Base-by-base conservation (phyloP, 1,284 basidiomycete genomes). In the Pseudozyma hubeiensis region DNA sequence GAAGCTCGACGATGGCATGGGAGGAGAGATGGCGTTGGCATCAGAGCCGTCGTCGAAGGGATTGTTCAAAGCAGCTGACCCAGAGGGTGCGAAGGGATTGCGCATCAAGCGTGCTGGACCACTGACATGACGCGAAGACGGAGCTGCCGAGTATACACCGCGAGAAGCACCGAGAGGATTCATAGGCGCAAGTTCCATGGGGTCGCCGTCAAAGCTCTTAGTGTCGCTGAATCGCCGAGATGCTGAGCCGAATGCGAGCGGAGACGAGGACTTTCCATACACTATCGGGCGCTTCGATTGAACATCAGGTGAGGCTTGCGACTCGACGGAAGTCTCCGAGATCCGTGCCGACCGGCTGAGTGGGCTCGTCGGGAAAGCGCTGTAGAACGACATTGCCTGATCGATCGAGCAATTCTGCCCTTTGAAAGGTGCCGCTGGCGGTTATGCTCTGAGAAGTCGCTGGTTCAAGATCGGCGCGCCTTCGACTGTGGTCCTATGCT, bases 361-460 rank as follows among this genome's bases (percentile, higher is more conserved):
- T 40, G 73, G 73, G 30, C 73, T 76, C 35, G 50, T 73, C 0
- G 73, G 73, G 24, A 73, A 68, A n/a, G 69, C 73, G 50, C 49
- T 69, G 48, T 64, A 64, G 49, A 69, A 69, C 5, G 67, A 50
- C 62, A 70, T 64, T 16, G 13, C 43, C 3, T 31, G 31, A 46
- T 50, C 17, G 5, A 19, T n/a, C 13, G 35, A 19, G 30, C 46
- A 17, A 37, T 37, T 14, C 35, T 37, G 35, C 24, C 24, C 24
- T 24, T 24, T 1, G 24, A 24, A 24, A 24, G 24, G 24, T 24
- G 24, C 24, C 24, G 4, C 24, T 4, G 24, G 24, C 24, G 24
- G 24, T 24, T 24, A 4, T 24, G 24, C 24, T 24, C 24, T 4
- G 24, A 24, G 24, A 24, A 24, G 24, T 24, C 24, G 24, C 24